phyloP scores from a whole-genome alignment of 257 asterid genomes.

The Vinca minor region DNA sequence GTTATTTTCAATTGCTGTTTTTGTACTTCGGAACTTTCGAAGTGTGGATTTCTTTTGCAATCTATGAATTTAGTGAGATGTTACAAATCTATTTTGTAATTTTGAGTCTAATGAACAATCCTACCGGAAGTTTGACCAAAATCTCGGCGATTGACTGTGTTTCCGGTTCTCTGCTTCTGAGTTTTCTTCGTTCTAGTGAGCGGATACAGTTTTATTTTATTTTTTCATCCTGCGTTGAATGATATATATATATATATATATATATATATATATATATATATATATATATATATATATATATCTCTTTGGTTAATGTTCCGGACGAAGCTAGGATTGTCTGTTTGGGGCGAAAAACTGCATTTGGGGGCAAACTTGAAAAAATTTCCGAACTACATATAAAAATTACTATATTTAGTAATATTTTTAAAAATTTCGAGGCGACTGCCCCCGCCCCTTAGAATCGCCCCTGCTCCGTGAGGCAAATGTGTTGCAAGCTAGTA shows the following conservation, averaged over 20 bases:
- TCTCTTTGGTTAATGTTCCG: too few relatives aligned
- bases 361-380: too few relatives aligned
- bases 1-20: background rate
- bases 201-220: conserved; percentile 9
- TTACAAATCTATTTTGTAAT: conserved; percentile 4
- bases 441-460: too few relatives aligned
- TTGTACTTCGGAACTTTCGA: background rate
- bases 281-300: too few relatives aligned
- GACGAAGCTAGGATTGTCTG: too few relatives aligned
- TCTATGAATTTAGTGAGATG: background rate
- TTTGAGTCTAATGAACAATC: conserved; percentile 9
- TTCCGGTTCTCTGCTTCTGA: background rate
- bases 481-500: background rate
- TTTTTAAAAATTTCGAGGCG: too few relatives aligned
- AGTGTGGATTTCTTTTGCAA: background rate
- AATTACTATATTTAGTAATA: too few relatives aligned
- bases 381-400: too few relatives aligned
- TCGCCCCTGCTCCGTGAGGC: background rate
- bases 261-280: too few relatives aligned
- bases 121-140: conserved; percentile 14
- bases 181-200: conserved; percentile 13
- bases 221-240: background rate
- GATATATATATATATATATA: too few relatives aligned
- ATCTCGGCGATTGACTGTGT: conserved; percentile 6
- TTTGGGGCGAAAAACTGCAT: too few relatives aligned